phyloP scores from a whole-genome alignment of 306 rosid species.

The Rosa chinensis region DNA sequence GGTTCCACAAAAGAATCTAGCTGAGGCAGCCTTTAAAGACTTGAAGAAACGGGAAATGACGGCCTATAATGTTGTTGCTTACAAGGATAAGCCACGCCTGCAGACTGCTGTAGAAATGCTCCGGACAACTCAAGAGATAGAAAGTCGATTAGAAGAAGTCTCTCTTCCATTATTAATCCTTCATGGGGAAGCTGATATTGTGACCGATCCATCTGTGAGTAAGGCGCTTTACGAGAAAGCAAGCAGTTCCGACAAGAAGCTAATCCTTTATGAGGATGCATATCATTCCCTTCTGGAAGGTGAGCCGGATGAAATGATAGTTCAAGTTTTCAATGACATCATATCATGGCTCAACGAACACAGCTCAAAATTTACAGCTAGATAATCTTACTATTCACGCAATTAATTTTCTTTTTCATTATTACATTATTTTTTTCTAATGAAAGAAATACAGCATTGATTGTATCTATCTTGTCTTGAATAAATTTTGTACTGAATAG shows the following conservation, averaged over 20 bases:
- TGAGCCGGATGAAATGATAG: slow-evolving; percentile 77
- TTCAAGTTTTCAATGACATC: slow-evolving; percentile 57
- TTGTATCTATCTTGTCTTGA: not conserved
- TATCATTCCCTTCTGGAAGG: slow-evolving; percentile 92
- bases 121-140: slow-evolving; percentile 79
- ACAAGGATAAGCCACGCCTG: slow-evolving; percentile 87
- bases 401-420: not conserved
- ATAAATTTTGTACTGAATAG: not conserved
- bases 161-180: slow-evolving; percentile 78
- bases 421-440: not conserved
- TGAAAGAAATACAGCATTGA: not conserved
- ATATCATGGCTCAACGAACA: slow-evolving; percentile 76
- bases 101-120: slow-evolving; percentile 74
- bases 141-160: slow-evolving; percentile 57
- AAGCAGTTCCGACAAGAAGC: slow-evolving; percentile 68
- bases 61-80: slow-evolving; percentile 67
- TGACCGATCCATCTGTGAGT: slow-evolving; percentile 94
- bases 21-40: slow-evolving; percentile 83
- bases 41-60: slow-evolving; percentile 61
- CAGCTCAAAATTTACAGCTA: slow-evolving; percentile 20
- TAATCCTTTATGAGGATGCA: slow-evolving; percentile 69
- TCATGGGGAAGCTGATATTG: slow-evolving; percentile 85
- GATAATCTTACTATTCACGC: slow-evolving; percentile 10
- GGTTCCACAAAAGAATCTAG: slow-evolving; percentile 82
- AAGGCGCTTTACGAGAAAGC: slow-evolving; percentile 76